Evolutionary conservation across 2,329 filamentous ascomycete species (phyloP), one percentile per base, ranked within the genome.

Genomic region (Aaosphaeria pasadenensis): DNA sequence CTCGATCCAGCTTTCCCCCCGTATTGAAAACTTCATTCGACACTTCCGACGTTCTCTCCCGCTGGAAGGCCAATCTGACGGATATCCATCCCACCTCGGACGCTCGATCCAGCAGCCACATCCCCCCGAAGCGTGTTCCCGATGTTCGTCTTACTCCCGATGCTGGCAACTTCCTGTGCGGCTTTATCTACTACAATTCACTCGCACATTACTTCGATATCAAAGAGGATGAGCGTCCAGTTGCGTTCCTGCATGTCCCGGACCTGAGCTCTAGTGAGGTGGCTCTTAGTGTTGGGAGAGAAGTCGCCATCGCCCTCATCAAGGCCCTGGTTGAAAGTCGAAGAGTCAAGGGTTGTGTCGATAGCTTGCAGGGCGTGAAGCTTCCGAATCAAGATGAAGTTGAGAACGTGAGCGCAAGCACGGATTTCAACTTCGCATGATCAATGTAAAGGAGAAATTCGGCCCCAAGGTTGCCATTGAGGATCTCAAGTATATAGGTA

Each of bases 101-200:
- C 7, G 7, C 29, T 7, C 17, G 11, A 9, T 41, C 39, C 9
- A n/a, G 11, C 24, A 9, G 9, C 17, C 7, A 9, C 9, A 11
- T 9, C 7, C 39, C 39, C 11, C 33, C 9, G 9, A 36, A 36
- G 13, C 9, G 13, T 11, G 9, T 13, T 17, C 7, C 63, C 0
- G 65, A 69, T 51, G 62, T 70, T 5, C 53, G 64, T 1, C 44
- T 59, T 1, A 63, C 58, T 9, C 53, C 53, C 3, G 64, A 71
- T 46, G 62, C 67, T 1, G 66, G 67, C 3, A 70, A 70, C 30
- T 70, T 69, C 43, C 31, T 71, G 47, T 71, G 67, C 11, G 67
- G 66, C 1, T 70, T 71, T 44, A 66, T 66, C 5, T 70, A 71
- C 51, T 69, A 60, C 30, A 66, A 66, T 39, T 62, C 60, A 7